Conservation (phyloP, 2,329 filamentous ascomycete genomes). For the Calonectria henricotiae region DNA sequence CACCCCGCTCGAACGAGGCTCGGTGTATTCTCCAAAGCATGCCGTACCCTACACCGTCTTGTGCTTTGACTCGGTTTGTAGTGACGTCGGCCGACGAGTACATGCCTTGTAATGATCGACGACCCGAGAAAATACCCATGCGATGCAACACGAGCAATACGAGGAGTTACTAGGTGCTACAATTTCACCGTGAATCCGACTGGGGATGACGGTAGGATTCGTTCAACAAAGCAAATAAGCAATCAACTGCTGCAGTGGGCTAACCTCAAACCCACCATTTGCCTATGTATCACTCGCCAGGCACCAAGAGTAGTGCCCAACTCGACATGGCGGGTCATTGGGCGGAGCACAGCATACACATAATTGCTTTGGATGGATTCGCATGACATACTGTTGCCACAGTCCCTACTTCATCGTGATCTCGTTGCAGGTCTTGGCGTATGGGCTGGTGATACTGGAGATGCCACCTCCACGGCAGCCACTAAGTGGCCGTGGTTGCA, state of each 20-base stretch:
- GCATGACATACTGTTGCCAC: conserved; percentile 21
- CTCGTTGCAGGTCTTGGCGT: conserved; percentile 37
- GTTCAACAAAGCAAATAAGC: conserved; percentile 22
- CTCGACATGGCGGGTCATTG: conserved; percentile 19
- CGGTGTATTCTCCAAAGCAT: conserved; percentile 29
- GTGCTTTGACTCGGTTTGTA: conserved; percentile 20
- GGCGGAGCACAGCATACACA: conserved; percentile 25
- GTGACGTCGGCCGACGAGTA: conserved; percentile 16
- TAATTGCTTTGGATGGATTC: conserved; percentile 35
- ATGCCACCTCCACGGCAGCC: conserved; percentile 19
- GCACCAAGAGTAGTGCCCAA: conserved; percentile 20
- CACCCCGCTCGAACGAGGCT: conserved; percentile 36
- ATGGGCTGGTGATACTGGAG: conserved; percentile 32
- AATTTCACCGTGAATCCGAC: not conserved
- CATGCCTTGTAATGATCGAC: conserved; percentile 18
- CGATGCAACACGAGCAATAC: conserved; percentile 34
- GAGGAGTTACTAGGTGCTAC: conserved; percentile 19
- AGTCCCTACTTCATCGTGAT: conserved; percentile 36
- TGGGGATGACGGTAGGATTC: conserved; percentile 15
- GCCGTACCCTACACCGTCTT: conserved; percentile 31
- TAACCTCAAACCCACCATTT: conserved; percentile 23
- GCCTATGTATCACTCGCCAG: conserved; percentile 19
- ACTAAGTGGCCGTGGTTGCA: conserved; percentile 42
- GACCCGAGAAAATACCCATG: conserved; percentile 28
- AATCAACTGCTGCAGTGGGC: conserved; percentile 19